These are phyloP conservation scores for Aphanocladium album DNA, from an alignment of 2,329 filamentous ascomycete genomes.

Conservation along the genomic window DNA sequence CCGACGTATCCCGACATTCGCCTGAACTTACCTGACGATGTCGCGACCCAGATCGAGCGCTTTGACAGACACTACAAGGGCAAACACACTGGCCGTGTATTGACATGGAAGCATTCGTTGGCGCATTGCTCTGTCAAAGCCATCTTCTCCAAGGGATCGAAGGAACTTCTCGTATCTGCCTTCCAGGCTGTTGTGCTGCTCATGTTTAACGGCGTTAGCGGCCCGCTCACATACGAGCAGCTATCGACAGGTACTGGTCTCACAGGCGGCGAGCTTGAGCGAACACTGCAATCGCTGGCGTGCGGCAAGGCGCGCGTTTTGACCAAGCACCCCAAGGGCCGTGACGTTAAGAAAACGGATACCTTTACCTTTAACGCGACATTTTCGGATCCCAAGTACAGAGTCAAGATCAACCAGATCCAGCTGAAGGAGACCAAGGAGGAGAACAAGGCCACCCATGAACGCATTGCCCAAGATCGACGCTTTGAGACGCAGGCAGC, in stretches of 20 bases:
- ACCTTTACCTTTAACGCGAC: constrained; percentile 75
- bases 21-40: constrained; percentile 69
- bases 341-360: constrained; percentile 73
- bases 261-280: constrained; percentile 70
- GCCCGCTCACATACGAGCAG: constrained; percentile 67
- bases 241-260: constrained; percentile 72
- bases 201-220: constrained; percentile 72
- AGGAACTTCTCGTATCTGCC: constrained; percentile 85
- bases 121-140: constrained; percentile 85
- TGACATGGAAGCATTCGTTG: constrained; percentile 91
- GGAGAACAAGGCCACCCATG: constrained; percentile 91
- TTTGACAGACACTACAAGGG: constrained; percentile 83
- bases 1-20: constrained; percentile 75
- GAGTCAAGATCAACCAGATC: constrained; percentile 98
- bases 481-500: constrained; percentile 97
- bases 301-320: constrained; percentile 85
- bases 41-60: constrained; percentile 69
- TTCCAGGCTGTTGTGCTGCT: constrained; percentile 90
- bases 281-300: constrained; percentile 90
- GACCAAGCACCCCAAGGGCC: constrained; percentile 76
- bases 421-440: constrained; percentile 93
- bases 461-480: constrained; percentile 80
- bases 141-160: constrained; percentile 70
- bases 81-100: constrained; percentile 81
- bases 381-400: constrained; percentile 77